A percentile compares a stretch with the other conserved stretches of the same genome.
Evolutionary conservation across 1,284 basidiomycete species (phyloP).

Genomic region (Pascua sp.): DNA sequence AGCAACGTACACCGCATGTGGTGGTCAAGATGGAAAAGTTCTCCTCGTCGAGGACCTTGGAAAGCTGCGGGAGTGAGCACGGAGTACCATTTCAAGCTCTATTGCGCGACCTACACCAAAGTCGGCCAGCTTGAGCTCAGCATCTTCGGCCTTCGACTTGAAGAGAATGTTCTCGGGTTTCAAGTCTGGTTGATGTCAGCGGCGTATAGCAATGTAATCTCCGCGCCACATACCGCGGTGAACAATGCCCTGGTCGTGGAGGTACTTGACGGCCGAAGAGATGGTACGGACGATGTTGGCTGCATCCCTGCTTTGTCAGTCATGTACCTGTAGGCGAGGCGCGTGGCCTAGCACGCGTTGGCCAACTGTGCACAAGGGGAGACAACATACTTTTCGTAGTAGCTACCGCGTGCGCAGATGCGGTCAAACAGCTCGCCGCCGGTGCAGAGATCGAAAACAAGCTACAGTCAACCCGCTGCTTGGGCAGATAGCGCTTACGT

Average conservation of each 20-base stretch:
- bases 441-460: conserved; percentile 94
- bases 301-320: conserved; percentile 64
- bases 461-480: conserved; percentile 38
- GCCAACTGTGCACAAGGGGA: too few species aligned
- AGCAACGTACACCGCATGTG: conserved; percentile 67
- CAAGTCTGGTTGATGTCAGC: conserved; percentile 59
- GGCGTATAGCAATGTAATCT: neutral
- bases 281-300: conserved; percentile 84
- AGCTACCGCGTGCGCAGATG: conserved; percentile 95
- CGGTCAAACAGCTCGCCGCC: conserved; percentile 97
- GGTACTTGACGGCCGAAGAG: conserved; percentile 80
- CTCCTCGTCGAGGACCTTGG: conserved; percentile 80
- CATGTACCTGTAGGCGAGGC: too few species aligned
- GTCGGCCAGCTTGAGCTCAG: conserved; percentile 95
- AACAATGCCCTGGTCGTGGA: conserved; percentile 91
- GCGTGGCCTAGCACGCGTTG: neutral
- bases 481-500: conserved; percentile 45
- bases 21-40: conserved; percentile 86
- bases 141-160: conserved; percentile 80
- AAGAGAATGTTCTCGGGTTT: conserved; percentile 98
- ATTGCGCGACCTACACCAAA: conserved; percentile 70
- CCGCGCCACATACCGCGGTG: conserved; percentile 65
- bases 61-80: conserved; percentile 38
- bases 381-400: conserved; percentile 72
- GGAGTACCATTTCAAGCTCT: neutral